phyloP scores from a whole-genome alignment of 345 rosid species.

The Dipteronia dyeriana region DNA sequence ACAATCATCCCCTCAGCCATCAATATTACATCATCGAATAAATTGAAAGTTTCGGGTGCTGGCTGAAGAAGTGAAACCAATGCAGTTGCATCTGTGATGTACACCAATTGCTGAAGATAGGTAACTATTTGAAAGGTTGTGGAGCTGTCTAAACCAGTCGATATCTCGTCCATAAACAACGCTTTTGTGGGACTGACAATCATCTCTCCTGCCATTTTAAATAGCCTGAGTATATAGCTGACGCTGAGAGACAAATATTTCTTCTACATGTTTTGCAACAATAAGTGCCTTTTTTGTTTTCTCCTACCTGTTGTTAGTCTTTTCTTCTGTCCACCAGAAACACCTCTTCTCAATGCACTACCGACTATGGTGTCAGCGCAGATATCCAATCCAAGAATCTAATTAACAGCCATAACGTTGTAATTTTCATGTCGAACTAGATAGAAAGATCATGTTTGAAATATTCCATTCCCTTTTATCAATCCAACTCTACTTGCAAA shows the following conservation, averaged over 20 bases:
- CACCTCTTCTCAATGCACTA: slow-evolving; percentile 39
- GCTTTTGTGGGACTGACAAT: slow-evolving; percentile 54
- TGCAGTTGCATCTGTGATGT: slow-evolving; percentile 42
- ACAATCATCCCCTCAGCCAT: slow-evolving; percentile 56
- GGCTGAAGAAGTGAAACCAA: slow-evolving; percentile 68
- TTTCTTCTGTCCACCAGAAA: slow-evolving; percentile 54
- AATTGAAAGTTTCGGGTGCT: slow-evolving; percentile 60
- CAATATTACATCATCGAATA: slow-evolving; percentile 57
- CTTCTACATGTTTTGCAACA: neutral
- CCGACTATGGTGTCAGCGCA: slow-evolving; percentile 47
- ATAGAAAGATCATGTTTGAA: neutral
- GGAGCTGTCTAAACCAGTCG: slow-evolving; percentile 64
- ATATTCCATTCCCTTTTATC: neutral
- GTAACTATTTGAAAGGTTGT: slow-evolving; percentile 59
- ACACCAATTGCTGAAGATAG: slow-evolving; percentile 50
- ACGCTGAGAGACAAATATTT: too few species aligned
- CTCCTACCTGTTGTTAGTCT: slow-evolving; percentile 42
- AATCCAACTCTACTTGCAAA: neutral
- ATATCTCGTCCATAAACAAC: slow-evolving; percentile 62
- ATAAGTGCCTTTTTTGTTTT: neutral
- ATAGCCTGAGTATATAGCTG: neutral
- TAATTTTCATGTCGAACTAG: neutral
- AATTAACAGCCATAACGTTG: slow-evolving; percentile 3
- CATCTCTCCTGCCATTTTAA: slow-evolving; percentile 46
- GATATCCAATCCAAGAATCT: slow-evolving; percentile 51